Evolutionary conservation across 2,329 filamentous ascomycete species (phyloP), one percentile per base, ranked within the genome.

Genomic region (Fusarium nematophilum): DNA sequence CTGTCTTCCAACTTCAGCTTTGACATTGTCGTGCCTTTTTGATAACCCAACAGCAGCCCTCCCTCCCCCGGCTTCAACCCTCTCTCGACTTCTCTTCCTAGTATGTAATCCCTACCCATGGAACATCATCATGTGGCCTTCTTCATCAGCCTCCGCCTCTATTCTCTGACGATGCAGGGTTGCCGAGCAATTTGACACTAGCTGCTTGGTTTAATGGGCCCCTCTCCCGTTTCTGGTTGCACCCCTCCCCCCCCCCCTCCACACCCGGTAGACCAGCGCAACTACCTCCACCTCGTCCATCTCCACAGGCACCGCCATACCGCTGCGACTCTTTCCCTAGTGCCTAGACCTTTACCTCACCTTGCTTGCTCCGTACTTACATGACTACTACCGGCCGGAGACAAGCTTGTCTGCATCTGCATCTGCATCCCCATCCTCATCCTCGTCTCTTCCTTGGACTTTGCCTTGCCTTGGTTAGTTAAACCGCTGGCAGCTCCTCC

Each of bases 181-280:
- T 66, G 57, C 60, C 50, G 62, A 60, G 57, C 52, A 60, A 57
- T 54, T 62, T 57, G 55, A 53, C 59, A 67, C 64, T 67, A 67
- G 64, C 36, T 47, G 47, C 53, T 61, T 64, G 57, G 49, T 60
- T 62, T 60, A 47, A 40, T 57, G 44, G 60, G 55, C 51, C 49
- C 44, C 45, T 52, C 53, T 39, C 36, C 53, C 54, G 48, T 54
- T 65, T 42, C 55, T 60, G 37, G 17, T 37, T 14, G 33, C 66
- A 69, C 66, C 53, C 66, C 66, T 52, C 64, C 33, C 33, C 56
- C 56, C 56, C 53, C 40, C 56, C 59, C 45, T 64, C 61, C 45
- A 57, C 57, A 57, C 45, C 49, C 40, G 55, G 42, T 15, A 40
- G 37, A 39, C 9, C 15, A 39, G 23, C 53, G 46, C 45, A 55